Evolutionary conservation across 169 alveolate species (phyloP).

Genomic region (Eimeria sp.): DNA sequence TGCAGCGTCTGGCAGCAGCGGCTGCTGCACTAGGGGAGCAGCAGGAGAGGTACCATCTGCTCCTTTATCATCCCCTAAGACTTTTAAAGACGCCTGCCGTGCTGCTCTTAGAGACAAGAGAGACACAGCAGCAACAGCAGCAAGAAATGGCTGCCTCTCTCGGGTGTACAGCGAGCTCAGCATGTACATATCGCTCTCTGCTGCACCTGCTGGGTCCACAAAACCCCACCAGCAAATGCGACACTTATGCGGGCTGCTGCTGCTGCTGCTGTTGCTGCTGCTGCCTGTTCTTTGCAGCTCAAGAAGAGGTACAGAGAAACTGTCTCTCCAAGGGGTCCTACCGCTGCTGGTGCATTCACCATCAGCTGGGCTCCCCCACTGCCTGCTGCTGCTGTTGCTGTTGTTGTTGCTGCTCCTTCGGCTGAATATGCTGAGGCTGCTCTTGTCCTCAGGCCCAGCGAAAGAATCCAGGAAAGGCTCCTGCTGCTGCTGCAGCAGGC

Average conservation of each 20-base stretch:
- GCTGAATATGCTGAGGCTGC: neutral
- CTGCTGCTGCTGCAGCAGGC: slow-evolving; percentile 11
- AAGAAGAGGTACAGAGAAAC: neutral
- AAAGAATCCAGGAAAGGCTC: neutral
- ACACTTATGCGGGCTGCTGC: slow-evolving; percentile 19
- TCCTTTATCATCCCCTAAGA: neutral
- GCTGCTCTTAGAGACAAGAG: slow-evolving; percentile 39
- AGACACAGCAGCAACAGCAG: slow-evolving; percentile 68
- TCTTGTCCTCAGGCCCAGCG: neutral
- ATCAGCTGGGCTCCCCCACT: neutral
- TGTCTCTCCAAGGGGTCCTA: neutral
- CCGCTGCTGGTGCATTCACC: slow-evolving; percentile 7
- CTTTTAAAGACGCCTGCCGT: neutral
- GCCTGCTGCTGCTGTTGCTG: slow-evolving; percentile 33
- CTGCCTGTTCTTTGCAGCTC: neutral
- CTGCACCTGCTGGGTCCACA: slow-evolving; percentile 58
- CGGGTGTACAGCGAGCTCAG: slow-evolving; percentile 68
- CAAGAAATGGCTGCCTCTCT: slow-evolving; percentile 73
- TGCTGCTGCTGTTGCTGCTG: slow-evolving; percentile 16
- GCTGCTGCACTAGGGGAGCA: neutral
- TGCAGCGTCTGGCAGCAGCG: slow-evolving; percentile 50
- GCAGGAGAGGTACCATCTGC: neutral
- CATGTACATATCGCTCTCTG: slow-evolving; percentile 65
- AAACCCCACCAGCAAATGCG: slow-evolving; percentile 59
- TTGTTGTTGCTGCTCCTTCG: neutral